Evolutionary conservation across 148 eudicot genomes (phyloP), one percentile per base, ranked within the genome.

Genomic region (Arctostaphylos glauca): DNA sequence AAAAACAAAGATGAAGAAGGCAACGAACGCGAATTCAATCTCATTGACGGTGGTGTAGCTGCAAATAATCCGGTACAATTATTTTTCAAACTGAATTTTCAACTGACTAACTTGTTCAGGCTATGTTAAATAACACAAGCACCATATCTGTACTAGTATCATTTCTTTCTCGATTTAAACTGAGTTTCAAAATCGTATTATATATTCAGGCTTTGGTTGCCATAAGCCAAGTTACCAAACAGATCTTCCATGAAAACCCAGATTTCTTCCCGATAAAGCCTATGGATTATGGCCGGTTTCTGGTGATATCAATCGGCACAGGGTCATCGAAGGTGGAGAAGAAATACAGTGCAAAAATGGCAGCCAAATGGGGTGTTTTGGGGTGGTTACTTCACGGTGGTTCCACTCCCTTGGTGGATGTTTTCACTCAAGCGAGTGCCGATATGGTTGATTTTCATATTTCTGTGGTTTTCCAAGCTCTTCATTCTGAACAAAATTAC

Each of bases 381-480:
- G 38, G 38, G 1, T 31, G 38, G 38, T 31, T 31, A 31, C 23
- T 16, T 3, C 59, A 58, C 18, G 59, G 60, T 5, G 78, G 79
- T 12, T 79, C 86, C 0, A 71, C 58, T 9, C 86, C 86, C 5
- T 31, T 84, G 3, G 50, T 80, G 16, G 82, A 79, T 73, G 79
- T 84, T 3, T 84, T 79, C 13, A 75, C 44, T 43, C 80, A 62
- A 75, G 80, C 83, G 6, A 75, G 83, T 55, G 75, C 48, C 25
- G 80, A 80, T 84, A 84, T 83, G 85, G 85, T 83, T 16, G 81
- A 83, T 44, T 83, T 68, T 25, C 81, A 83, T 19, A 4, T 70
- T 62, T 62, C 75, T 1, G 62, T 15, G 6, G 80, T 80, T 62
- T 80, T 76, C 62, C 85, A 78, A 83, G 82, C 78, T 23, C 82